A percentile compares a stretch with the other conserved stretches of the same genome.
These are phyloP conservation scores for Monosporozyma aquatica DNA, from an alignment of 805 yeast species.

Conservation along the genomic window DNA sequence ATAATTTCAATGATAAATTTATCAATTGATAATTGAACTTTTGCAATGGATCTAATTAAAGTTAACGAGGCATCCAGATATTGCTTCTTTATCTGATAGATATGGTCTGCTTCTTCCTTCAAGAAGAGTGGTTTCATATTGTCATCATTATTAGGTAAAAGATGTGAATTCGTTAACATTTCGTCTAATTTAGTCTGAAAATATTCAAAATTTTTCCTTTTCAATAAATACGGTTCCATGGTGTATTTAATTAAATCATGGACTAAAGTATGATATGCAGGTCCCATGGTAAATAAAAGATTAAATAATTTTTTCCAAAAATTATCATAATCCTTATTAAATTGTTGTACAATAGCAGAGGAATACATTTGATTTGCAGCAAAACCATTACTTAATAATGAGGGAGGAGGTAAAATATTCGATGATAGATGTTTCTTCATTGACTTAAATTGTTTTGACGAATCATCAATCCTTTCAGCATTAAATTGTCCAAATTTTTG, in stretches of 20 bases:
- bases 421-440: conserved; percentile 37
- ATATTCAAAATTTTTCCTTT: conserved; percentile 49
- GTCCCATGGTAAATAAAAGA: conserved; percentile 11
- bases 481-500: conserved; percentile 36
- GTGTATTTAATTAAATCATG: conserved; percentile 28
- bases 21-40: conserved; percentile 17
- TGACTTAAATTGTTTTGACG: conserved; percentile 39
- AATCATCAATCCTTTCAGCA: conserved; percentile 34
- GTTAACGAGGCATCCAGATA: conserved; percentile 54
- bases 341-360: conserved; percentile 13
- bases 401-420: conserved; percentile 38
- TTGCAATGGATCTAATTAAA: conserved; percentile 40
- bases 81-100: conserved; percentile 56
- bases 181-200: conserved; percentile 61
- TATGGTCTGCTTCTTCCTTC: conserved; percentile 67
- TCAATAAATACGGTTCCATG: conserved; percentile 43
- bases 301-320: conserved; percentile 12
- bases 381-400: conserved; percentile 48
- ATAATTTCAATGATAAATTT: conserved; percentile 13
- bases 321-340: conserved; percentile 13
- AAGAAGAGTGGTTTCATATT: conserved; percentile 39
- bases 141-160: conserved; percentile 40
- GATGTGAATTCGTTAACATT: conserved; percentile 41
- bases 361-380: conserved; percentile 64
- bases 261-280: conserved; percentile 9